These are phyloP conservation scores for Kazachstania kunashirensis DNA, from an alignment of 805 yeast species.

Conservation along the genomic window DNA sequence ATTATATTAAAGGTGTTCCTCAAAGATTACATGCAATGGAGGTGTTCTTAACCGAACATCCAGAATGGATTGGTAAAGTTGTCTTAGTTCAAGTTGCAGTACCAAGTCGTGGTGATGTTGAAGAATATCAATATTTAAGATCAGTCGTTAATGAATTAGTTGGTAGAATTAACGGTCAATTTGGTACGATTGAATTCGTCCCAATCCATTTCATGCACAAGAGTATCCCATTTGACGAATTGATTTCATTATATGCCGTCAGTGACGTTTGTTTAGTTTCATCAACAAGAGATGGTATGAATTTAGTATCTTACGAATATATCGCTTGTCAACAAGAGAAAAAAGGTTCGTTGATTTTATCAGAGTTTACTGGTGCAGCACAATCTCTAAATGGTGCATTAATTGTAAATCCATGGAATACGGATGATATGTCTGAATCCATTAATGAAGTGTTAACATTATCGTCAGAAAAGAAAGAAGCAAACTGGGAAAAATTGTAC, in stretches of 20 bases:
- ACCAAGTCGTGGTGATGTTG: slow-evolving; percentile 96
- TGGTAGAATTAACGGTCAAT: slow-evolving; percentile 91
- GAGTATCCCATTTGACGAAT: slow-evolving; percentile 81
- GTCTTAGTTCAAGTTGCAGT: slow-evolving; percentile 94
- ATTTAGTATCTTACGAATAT: slow-evolving; percentile 89
- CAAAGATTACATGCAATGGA: slow-evolving; percentile 95
- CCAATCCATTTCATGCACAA: slow-evolving; percentile 96
- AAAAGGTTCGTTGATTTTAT: slow-evolving; percentile 77
- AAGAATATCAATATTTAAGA: slow-evolving; percentile 88
- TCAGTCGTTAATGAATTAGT: slow-evolving; percentile 93
- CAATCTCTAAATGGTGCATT: slow-evolving; percentile 91
- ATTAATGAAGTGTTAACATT: slow-evolving; percentile 79
- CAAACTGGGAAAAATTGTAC: slow-evolving; percentile 77
- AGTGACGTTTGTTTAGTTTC: slow-evolving; percentile 89
- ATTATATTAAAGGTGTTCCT: slow-evolving; percentile 96
- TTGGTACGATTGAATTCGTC: slow-evolving; percentile 94
- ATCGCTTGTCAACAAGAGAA: slow-evolving; percentile 87
- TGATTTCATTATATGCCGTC: slow-evolving; percentile 75
- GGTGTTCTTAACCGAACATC: slow-evolving; percentile 82
- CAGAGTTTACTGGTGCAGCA: slow-evolving; percentile 99
- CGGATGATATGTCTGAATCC: slow-evolving; percentile 82
- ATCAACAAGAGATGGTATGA: slow-evolving; percentile 98
- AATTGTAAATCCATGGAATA: slow-evolving; percentile 96
- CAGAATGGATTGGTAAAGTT: slow-evolving; percentile 97
- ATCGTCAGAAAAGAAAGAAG: slow-evolving; percentile 67